Evolutionary conservation across 805 yeast genomes (phyloP).

Genomic region (Candida morakotiae): DNA sequence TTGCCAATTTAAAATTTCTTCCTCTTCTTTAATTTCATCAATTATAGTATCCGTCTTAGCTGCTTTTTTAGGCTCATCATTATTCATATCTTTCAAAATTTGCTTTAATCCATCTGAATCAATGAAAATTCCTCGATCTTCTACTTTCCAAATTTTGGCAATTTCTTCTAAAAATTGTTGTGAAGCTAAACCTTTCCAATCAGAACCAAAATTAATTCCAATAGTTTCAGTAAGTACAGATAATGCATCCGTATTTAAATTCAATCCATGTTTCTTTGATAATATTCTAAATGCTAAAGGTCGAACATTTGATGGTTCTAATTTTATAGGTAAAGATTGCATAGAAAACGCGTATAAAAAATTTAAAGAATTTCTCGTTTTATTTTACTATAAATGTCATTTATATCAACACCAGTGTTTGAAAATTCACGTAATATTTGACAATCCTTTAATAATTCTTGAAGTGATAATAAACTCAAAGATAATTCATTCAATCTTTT

Average conservation of each 20-base stretch:
- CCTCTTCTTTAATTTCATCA: conserved; percentile 19
- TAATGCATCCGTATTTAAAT: conserved; percentile 82
- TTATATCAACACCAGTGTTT: conserved; percentile 5
- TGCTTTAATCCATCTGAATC: conserved; percentile 68
- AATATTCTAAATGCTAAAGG: conserved; percentile 89
- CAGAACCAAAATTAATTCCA: conserved; percentile 74
- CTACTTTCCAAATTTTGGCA: conserved; percentile 82
- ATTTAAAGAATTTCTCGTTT: conserved; percentile 4
- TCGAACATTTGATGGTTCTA: conserved; percentile 78
- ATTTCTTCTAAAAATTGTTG: conserved; percentile 69
- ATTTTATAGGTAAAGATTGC: conserved; percentile 57
- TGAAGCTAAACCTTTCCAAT: conserved; percentile 72
- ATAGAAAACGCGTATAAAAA: not conserved
- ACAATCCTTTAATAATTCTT: conserved; percentile 7
- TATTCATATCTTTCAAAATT: conserved; percentile 55
- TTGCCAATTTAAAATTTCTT: conserved; percentile 53
- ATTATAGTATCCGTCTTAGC: conserved; percentile 20
- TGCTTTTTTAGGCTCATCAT: conserved; percentile 14
- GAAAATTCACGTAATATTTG: conserved; percentile 6
- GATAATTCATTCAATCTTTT: conserved; percentile 7
- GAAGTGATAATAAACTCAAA: conserved; percentile 1
- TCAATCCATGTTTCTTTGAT: conserved; percentile 89
- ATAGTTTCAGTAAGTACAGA: conserved; percentile 67
- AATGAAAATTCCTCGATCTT: conserved; percentile 80
- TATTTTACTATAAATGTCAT: conserved; percentile 5